Conservation (phyloP, 1,139 yeast species). For the Saccharomyces pastorianus region DNA sequence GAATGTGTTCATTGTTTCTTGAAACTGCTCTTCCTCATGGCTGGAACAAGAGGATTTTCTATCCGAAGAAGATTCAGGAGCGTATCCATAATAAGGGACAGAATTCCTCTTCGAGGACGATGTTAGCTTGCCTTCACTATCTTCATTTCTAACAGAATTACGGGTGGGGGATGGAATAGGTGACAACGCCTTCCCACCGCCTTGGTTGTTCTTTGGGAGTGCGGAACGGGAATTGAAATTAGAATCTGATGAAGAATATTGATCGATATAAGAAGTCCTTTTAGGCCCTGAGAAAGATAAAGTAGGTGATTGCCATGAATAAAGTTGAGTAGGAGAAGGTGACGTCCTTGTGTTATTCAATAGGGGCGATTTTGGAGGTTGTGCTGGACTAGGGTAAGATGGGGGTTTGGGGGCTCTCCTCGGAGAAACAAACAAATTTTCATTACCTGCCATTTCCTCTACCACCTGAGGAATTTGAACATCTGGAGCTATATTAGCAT, state of each 20-base stretch:
- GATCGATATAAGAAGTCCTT: neutral
- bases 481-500: slow-evolving; percentile 10
- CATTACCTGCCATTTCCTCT: slow-evolving; percentile 10
- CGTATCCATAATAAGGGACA: neutral
- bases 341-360: slow-evolving; percentile 4
- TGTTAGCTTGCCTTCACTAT: neutral
- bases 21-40: slow-evolving; percentile 4
- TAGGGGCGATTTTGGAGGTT: slow-evolving; percentile 30
- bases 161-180: neutral
- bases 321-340: slow-evolving; percentile 6
- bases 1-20: neutral
- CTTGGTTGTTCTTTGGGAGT: neutral
- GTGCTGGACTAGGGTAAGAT: slow-evolving; percentile 40
- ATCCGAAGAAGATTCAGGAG: neutral
- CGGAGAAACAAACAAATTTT: slow-evolving; percentile 43
- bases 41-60: neutral
- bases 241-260: neutral
- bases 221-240: neutral
- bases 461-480: slow-evolving; percentile 21
- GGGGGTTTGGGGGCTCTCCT: slow-evolving; percentile 60
- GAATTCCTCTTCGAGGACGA: neutral
- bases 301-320: slow-evolving; percentile 17
- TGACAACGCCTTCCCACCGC: neutral
- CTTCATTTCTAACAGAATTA: neutral
- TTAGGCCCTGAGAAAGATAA: slow-evolving; percentile 18